Percentiles rank a stretch among this genome's conserved stretches.
These are phyloP conservation scores for Pinus tabuliformis DNA, from an alignment of 75 land plant species.

Conservation along the genomic window DNA sequence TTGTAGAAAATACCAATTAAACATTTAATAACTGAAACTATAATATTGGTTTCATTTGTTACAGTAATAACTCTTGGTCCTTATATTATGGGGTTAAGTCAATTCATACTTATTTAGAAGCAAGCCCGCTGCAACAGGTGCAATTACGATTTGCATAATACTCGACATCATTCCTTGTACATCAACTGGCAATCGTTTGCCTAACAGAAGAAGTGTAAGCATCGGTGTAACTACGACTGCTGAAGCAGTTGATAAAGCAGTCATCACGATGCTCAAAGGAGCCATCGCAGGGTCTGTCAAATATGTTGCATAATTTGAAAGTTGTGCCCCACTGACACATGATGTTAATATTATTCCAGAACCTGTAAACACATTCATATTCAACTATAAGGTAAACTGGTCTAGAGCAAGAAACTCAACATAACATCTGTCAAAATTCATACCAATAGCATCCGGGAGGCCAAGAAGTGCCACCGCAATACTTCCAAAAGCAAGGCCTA, in stretches of 20 bases:
- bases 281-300: slow-evolving; percentile 80
- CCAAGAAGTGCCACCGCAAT: slow-evolving; percentile 53
- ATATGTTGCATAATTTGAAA: slow-evolving; percentile 97
- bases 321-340: slow-evolving; percentile 98
- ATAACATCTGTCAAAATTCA: slow-evolving; percentile 1
- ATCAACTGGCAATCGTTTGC: slow-evolving; percentile 88
- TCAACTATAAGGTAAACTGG: background rate
- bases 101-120: slow-evolving; percentile 66
- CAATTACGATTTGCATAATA: slow-evolving; percentile 82
- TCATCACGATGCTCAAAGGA: slow-evolving; percentile 96
- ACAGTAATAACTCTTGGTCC: no score
- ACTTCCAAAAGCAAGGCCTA: slow-evolving; percentile 71
- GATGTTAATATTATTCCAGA: slow-evolving; percentile 88
- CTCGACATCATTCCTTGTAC: slow-evolving; percentile 86
- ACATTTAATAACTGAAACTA: no score
- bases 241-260: slow-evolving; percentile 89
- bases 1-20: no score
- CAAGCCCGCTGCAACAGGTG: slow-evolving; percentile 82
- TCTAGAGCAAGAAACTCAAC: background rate
- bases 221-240: slow-evolving; percentile 88
- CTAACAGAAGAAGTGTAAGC: slow-evolving; percentile 76
- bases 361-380: slow-evolving; percentile 46
- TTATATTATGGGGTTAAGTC: no score
- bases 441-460: slow-evolving; percentile 83
- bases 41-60: no score